Evolutionary conservation across 306 rosid genomes (phyloP).

Genomic region (Arachis stenosperma): DNA sequence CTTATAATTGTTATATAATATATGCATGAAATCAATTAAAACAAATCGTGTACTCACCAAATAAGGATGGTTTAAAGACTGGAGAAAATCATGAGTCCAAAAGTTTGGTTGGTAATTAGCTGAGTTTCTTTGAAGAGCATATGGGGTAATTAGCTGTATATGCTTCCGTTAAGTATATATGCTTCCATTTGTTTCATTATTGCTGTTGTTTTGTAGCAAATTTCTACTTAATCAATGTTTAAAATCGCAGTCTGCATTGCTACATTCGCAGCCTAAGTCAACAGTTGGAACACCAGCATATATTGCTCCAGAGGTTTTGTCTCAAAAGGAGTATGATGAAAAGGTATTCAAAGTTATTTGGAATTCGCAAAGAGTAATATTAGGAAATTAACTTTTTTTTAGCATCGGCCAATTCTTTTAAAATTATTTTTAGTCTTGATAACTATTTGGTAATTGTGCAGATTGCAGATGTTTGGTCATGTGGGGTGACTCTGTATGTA

Average conservation of each 20-base stretch:
- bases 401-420: too few species aligned
- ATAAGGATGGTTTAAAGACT: too few species aligned
- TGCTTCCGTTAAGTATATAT: too few species aligned
- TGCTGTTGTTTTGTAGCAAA: neutral
- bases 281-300: conserved; percentile 96
- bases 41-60: too few species aligned
- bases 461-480: conserved; percentile 98
- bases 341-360: conserved; percentile 54
- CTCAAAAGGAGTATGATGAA: conserved; percentile 80
- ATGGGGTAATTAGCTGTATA: too few species aligned
- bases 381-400: too few species aligned
- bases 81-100: too few species aligned
- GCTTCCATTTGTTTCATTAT: neutral
- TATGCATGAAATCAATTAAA: too few species aligned
- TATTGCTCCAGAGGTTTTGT: conserved; percentile 91
- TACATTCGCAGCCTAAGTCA: conserved; percentile 93
- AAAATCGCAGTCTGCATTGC: conserved; percentile 65
- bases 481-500: conserved; percentile 90
- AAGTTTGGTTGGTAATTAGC: too few species aligned
- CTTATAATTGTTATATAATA: too few species aligned
- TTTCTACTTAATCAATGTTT: conserved; percentile 11
- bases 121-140: too few species aligned
- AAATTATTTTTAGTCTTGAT: conserved; percentile 9
- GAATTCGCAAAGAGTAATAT: too few species aligned
- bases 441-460: conserved; percentile 45